A percentile compares a stretch with the other conserved stretches of the same genome.
phyloP scores from a whole-genome alignment of 2,329 filamentous ascomycete genomes.

The Colletotrichum karsti region DNA sequence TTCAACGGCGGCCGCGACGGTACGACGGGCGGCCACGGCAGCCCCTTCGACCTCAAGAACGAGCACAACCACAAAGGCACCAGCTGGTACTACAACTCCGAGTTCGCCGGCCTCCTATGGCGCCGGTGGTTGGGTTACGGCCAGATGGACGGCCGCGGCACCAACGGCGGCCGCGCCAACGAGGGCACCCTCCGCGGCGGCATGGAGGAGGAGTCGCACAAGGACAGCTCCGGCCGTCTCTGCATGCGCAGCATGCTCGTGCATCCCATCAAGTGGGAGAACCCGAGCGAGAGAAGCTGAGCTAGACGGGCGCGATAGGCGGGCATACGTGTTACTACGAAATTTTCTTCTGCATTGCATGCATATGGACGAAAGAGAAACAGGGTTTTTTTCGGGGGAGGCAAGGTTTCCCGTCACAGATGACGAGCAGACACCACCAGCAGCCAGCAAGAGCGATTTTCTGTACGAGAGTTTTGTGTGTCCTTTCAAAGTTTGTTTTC shows the following conservation, averaged over 20 bases:
- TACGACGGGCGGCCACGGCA: conserved; percentile 70
- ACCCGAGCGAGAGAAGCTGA: conserved; percentile 52
- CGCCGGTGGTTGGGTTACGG: conserved; percentile 76
- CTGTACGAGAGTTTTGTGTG: background rate
- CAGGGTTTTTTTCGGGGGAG: background rate
- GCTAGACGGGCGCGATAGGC: too few species aligned
- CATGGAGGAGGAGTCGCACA: conserved; percentile 55
- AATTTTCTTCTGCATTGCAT: background rate
- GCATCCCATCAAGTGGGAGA: conserved; percentile 80
- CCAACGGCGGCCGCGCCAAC: conserved; percentile 57
- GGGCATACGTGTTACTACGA: background rate
- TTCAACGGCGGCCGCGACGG: conserved; percentile 82
- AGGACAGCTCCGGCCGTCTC: conserved; percentile 68
- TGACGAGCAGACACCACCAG: background rate
- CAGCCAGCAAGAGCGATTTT: background rate
- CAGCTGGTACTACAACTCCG: conserved; percentile 86
- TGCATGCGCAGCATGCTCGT: conserved; percentile 83
- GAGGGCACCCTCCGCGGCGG: conserved; percentile 60
- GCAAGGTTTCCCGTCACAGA: background rate
- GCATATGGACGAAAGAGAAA: background rate
- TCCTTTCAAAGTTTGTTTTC: background rate
- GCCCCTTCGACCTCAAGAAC: conserved; percentile 72
- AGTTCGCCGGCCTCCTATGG: conserved; percentile 82
- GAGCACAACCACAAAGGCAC: conserved; percentile 86
- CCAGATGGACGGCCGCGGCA: conserved; percentile 59